Base-by-base conservation (phyloP, 208 protist species). In the Paratrypanosoma confusum region DNA sequence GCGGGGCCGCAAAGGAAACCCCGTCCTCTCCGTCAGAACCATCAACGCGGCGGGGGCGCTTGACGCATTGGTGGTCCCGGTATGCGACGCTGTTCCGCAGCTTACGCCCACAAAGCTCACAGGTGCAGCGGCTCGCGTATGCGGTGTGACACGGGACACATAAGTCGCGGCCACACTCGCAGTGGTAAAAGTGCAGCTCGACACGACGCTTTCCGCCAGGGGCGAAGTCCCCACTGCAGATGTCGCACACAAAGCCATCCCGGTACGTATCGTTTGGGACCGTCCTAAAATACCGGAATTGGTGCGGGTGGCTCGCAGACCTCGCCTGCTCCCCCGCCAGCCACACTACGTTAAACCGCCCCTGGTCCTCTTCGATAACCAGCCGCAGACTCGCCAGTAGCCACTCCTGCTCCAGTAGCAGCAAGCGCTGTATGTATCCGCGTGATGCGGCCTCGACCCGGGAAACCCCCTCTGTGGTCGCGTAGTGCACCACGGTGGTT, bases 171-270 rank as follows among this genome's bases (percentile, higher is more conserved):
- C 84, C 84, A 54, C 84, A 93, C 17, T 49, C 35, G 54, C 84
- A 93, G 53, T 93, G 84, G 39, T 81, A 93, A 48, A 76, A 80
- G 48, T 85, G 66, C 18, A 84, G 40, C 10, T 51, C 48, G 42
- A 47, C 68, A 31, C 56, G 41, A 0, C 42, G 35, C 13, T 40
- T 28, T 6, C 70, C 68, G 27, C 20, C 28, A 5, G 78, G 84
- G 11, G 81, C 39, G 47, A 77, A 90, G 37, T 86, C 76, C 44
- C 73, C 76, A 46, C 73, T 60, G 54, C 84, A 93, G 43, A 74
- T 50, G 39, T 93, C 84, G 50, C 84, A 93, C 16, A 86, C 76
- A 47, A 87, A 86, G 17, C 84, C 84, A 34, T 81, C 61, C 16
- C 57, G 39, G 48, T 93, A 93, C 32, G 72, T 73, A 39, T 59